Evolutionary conservation across 2,329 filamentous ascomycete species (phyloP), one percentile per base, ranked within the genome.

Genomic region (Rhinocladiella mackenziei): DNA sequence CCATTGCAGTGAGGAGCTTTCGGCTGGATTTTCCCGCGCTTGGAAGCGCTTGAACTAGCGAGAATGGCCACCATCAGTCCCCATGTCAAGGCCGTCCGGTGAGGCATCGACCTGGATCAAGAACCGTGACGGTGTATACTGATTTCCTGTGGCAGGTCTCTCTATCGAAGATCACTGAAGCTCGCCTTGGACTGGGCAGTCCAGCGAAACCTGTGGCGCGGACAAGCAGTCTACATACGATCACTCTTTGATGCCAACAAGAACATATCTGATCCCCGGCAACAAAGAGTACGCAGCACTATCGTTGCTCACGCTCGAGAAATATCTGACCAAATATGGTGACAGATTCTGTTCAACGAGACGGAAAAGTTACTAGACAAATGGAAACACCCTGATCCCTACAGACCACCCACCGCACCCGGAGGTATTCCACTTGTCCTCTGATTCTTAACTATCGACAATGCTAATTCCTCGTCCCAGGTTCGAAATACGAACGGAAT

Each of bases 351-450:
- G 46, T 76, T 97, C 55, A 79, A 81, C 51, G 89, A 96, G 70
- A 91, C 92, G 3, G 89, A 97, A 67, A 84, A 84, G 57, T 65
- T 96, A 47, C 72, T 98, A 52, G 81, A 92, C 61, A 86, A 83
- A 67, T 98, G 91, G 91, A 97, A 97, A 72, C 92, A 98, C 63
- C 92, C 92, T 3, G 92, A 98, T 65, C 89, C 92, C 22, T 97
- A 95, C 65, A 75, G 79, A 57, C 80, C 84, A 55, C 92, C 92
- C 10, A 94, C 88, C 30, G 91, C 92, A 28, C 92, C 92, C 8
- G 92, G 92, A 76, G 92, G 91, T 92, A 73, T 54, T 23, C 42
- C 15, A 13, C 37, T 14, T 46, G 14, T 14, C 9, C 25, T 8
- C 19, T 10, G 11, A 33, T 3, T 10, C n/a, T 13, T 18, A 10